Base-by-base conservation (phyloP, 495 filamentous ascomycete genomes). In the Aspergillus panamensis region DNA sequence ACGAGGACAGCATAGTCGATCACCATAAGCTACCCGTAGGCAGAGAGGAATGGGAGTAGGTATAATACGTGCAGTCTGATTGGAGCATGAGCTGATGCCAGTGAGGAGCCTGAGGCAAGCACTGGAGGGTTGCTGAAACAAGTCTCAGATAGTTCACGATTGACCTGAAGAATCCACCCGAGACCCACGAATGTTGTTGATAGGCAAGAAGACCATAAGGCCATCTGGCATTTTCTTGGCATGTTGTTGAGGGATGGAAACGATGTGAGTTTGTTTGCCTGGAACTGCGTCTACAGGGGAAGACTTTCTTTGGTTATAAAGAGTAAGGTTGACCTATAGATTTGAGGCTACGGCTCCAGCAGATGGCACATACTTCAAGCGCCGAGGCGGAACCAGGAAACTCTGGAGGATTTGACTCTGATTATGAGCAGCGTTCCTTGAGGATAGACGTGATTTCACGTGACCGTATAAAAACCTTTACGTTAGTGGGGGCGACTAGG, bases 161-260 rank as follows among this genome's bases (percentile, higher is more conserved):
- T 39, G 31, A 39, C 8, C 9, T 21, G 19, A 20, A 45, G 9
- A 19, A 20, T 20, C 6, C 9, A 20, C n/a, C 6, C 20, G 19
- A 20, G 42, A 10, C n/a, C 42, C 17, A 9, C 10, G 9, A 45
- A 45, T 45, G 19, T 45, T 45, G 25, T 45, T 60, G 56, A 50
- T 60, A 14, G 32, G 49, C 40, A 49, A 61, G 42, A 52, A 61
- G 25, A 62, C 45, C 44, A 59, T 63, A 62, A 73, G 70, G 69
- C 69, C 67, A 76, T 71, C 70, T 74, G 73, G 73, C 73, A 72
- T 72, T 69, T 25, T 69, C 73, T 76, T 76, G 73, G 73, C 71
- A 60, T 53, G 16, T 62, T 61, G 32, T 51, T 37, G 33, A 47
- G 51, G 31, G 37, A 56, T 61, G 48, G 52, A 61, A 57, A 66